phyloP scores from a whole-genome alignment of 2,329 filamentous ascomycete genomes.

The Sclerotinia borealis region DNA sequence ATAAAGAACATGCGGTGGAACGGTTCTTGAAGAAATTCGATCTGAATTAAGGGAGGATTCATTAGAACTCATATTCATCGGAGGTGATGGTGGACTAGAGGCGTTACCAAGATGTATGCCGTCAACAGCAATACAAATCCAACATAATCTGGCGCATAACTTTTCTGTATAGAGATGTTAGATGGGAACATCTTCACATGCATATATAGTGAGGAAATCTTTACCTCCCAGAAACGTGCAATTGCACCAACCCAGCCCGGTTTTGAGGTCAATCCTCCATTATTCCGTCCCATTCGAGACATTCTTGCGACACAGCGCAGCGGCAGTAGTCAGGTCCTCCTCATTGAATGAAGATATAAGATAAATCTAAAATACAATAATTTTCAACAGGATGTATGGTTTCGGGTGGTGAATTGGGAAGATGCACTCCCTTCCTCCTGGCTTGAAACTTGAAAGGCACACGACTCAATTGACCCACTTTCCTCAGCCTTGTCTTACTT shows the following conservation, averaged over 20 bases:
- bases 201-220: not conserved
- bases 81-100: not conserved
- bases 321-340: conserved; percentile 10
- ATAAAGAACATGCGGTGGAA: conserved; percentile 95
- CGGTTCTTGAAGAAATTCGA: conserved; percentile 66
- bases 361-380: not conserved
- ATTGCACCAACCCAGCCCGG: conserved; percentile 29
- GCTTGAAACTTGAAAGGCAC: not conserved
- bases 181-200: not conserved
- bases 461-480: not conserved
- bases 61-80: not conserved
- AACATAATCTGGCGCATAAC: conserved; percentile 84
- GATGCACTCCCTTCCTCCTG: not conserved
- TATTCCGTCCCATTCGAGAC: conserved; percentile 8
- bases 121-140: conserved; percentile 66
- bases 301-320: conserved; percentile 11
- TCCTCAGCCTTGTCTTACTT: conserved; percentile 4
- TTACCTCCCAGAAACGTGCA: conserved; percentile 33
- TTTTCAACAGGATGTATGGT: not conserved
- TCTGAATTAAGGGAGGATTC: conserved; percentile 36
- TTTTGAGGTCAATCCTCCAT: conserved; percentile 21
- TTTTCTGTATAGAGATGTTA: conserved; percentile 47
- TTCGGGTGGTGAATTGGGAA: not conserved
- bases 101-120: conserved; percentile 56
- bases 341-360: not conserved